Conservation (phyloP, 169 alveolate genomes). For the Plasmodium cynomolgi region DNA sequence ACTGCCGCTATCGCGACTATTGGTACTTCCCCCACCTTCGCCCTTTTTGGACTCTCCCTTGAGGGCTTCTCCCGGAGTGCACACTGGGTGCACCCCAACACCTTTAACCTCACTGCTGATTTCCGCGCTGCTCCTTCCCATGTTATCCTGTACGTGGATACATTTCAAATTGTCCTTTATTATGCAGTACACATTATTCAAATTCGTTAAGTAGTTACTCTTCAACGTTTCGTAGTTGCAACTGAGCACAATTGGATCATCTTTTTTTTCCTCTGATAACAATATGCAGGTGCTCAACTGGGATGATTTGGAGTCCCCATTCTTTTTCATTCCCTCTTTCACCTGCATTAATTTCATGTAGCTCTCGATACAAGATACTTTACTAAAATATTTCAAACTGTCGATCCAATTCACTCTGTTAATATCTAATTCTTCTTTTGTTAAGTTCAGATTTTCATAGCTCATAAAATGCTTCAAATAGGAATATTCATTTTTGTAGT, state of each 20-base stretch:
- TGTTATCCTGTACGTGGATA: not conserved
- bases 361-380: constrained; percentile 15
- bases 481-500: constrained; percentile 30
- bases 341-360: constrained; percentile 30
- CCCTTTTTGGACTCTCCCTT: not conserved
- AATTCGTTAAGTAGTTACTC: constrained; percentile 13
- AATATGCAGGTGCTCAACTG: not conserved
- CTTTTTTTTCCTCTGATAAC: not conserved
- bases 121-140: not conserved
- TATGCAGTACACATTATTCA: constrained; percentile 39
- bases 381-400: constrained; percentile 40
- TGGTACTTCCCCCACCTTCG: not conserved
- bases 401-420: constrained; percentile 47
- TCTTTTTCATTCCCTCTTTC: not conserved
- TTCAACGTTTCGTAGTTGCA: constrained; percentile 27
- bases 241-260: constrained; percentile 5
- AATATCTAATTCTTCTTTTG: constrained; percentile 47
- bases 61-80: not conserved
- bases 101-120: not conserved
- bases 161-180: constrained; percentile 40
- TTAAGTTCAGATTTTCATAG: constrained; percentile 32
- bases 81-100: not conserved
- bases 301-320: not conserved
- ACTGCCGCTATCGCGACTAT: not conserved
- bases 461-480: constrained; percentile 22